Conservation (phyloP, 805 yeast species). For the Monosporozyma aerobia region DNA sequence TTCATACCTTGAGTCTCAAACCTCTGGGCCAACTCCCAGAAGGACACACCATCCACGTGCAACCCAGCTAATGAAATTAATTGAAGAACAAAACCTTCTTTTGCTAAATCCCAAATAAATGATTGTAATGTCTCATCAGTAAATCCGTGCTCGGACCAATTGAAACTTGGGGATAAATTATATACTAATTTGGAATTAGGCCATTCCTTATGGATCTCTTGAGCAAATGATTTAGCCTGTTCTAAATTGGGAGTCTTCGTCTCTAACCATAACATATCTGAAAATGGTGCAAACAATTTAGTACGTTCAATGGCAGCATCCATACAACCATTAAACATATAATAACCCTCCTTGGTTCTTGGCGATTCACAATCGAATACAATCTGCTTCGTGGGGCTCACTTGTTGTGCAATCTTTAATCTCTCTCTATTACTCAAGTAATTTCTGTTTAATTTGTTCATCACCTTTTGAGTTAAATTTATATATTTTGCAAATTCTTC, state of each 20-base stretch:
- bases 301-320: conserved; percentile 48
- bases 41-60: conserved; percentile 43
- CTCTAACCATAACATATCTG: conserved; percentile 55
- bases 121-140: conserved; percentile 36
- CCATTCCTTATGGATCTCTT: conserved; percentile 35
- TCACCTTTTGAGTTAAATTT: conserved; percentile 11
- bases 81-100: conserved; percentile 49
- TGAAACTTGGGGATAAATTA: conserved; percentile 52
- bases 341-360: conserved; percentile 49
- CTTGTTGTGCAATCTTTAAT: conserved; percentile 17
- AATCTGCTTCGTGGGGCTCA: conserved; percentile 29
- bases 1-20: conserved; percentile 48
- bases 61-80: conserved; percentile 53
- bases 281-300: conserved; percentile 45
- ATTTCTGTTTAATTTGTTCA: conserved; percentile 17
- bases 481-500: conserved; percentile 22
- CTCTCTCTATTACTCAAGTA: conserved; percentile 19
- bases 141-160: conserved; percentile 53
- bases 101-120: conserved; percentile 46
- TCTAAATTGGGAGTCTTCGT: conserved; percentile 48
- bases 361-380: conserved; percentile 54
- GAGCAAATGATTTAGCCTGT: conserved; percentile 42
- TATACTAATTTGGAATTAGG: conserved; percentile 52
- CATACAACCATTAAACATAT: conserved; percentile 40
- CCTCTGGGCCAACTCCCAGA: conserved; percentile 41